Conservation (phyloP, 192 early-diverging fungal species). For the Paraglomus brasilianum region DNA sequence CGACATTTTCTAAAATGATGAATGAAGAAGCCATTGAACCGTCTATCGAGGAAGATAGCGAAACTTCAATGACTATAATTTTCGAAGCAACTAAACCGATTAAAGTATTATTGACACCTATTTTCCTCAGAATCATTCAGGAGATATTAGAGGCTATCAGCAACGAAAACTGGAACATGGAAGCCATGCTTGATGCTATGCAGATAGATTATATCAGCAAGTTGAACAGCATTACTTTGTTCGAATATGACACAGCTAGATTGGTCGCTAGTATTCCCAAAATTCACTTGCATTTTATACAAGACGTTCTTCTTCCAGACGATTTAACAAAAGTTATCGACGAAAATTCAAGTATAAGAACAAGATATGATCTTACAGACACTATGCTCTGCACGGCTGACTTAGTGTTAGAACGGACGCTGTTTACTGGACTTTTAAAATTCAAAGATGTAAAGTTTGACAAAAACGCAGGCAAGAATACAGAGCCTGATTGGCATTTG, state of each 20-base stretch:
- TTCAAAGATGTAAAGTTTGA: slow-evolving; percentile 52
- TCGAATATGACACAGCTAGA: slow-evolving; percentile 49
- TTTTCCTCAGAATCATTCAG: slow-evolving; percentile 66
- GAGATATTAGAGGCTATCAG: slow-evolving; percentile 58
- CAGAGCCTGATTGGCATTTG: slow-evolving; percentile 46
- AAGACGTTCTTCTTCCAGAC: slow-evolving; percentile 68
- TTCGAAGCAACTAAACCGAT: slow-evolving; percentile 55
- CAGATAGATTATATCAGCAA: slow-evolving; percentile 64
- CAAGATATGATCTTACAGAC: slow-evolving; percentile 59
- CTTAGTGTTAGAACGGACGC: slow-evolving; percentile 53
- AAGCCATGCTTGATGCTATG: slow-evolving; percentile 63
- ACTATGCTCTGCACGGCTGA: slow-evolving; percentile 60
- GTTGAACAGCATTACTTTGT: slow-evolving; percentile 51
- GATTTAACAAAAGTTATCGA: slow-evolving; percentile 48
- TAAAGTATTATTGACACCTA: slow-evolving; percentile 63
- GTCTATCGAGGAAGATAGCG: slow-evolving; percentile 35
- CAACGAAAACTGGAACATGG: slow-evolving; percentile 59
- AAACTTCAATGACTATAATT: slow-evolving; percentile 47
- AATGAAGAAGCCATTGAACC: slow-evolving; percentile 36
- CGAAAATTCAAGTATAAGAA: slow-evolving; percentile 48
- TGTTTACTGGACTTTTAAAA: slow-evolving; percentile 50
- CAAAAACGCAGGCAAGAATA: slow-evolving; percentile 45
- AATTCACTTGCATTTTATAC: slow-evolving; percentile 64
- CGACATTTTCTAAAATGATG: slow-evolving; percentile 10
- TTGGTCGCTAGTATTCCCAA: slow-evolving; percentile 55